Evolutionary conservation across 306 rosid genomes (phyloP).

Genomic region (Vachellia pachyceras): DNA sequence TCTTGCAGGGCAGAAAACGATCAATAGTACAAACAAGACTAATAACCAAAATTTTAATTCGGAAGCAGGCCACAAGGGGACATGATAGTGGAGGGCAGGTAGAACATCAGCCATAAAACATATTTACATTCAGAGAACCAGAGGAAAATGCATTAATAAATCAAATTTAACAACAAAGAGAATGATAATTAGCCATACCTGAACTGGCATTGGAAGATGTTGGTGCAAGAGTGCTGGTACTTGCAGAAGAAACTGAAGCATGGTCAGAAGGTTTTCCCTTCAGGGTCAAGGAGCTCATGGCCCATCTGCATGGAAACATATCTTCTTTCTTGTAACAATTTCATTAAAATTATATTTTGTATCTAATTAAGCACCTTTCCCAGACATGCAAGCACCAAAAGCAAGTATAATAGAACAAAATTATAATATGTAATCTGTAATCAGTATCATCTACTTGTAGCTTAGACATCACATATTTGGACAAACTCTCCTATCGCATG

Average conservation of each 20-base stretch:
- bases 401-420: not conserved
- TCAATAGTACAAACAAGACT: conserved; percentile 11
- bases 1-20: not conserved
- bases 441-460: not conserved
- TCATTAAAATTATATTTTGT: conserved; percentile 8
- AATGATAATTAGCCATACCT: conserved; percentile 54
- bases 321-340: conserved; percentile 27
- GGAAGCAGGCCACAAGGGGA: not conserved
- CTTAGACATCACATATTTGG: not conserved
- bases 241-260: conserved; percentile 69
- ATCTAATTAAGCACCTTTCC: conserved; percentile 17
- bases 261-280: conserved; percentile 94
- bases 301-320: conserved; percentile 74
- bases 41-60: conserved; percentile 19
- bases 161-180: conserved; percentile 17
- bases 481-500: not conserved
- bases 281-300: conserved; percentile 98
- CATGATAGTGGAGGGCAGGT: too few species aligned
- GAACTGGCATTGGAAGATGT: conserved; percentile 68
- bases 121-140: conserved; percentile 22
- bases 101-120: not conserved
- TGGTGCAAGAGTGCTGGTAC: conserved; percentile 54
- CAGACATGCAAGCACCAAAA: conserved; percentile 24
- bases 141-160: conserved; percentile 25
- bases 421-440: not conserved